A percentile compares a stretch with the other conserved stretches of the same genome.
Evolutionary conservation across 2,329 filamentous ascomycete species (phyloP).

Genomic region (Calonectria pteridis): DNA sequence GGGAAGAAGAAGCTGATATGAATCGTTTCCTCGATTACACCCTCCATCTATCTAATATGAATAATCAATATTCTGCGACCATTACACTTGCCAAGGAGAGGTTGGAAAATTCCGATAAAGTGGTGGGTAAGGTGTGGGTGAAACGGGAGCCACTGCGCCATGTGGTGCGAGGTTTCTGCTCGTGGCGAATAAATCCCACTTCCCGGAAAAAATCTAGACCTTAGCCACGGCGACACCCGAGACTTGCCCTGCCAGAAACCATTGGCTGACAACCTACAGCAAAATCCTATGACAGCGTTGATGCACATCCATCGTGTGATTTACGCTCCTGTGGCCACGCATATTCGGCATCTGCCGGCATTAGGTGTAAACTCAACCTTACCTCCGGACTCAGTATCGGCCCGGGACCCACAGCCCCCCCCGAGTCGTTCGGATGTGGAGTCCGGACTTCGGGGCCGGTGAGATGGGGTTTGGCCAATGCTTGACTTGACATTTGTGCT

Average conservation of each 20-base stretch:
- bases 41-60: background rate
- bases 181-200: background rate
- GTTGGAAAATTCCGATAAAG: background rate
- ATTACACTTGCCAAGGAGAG: background rate
- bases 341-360: background rate
- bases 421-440: background rate
- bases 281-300: background rate
- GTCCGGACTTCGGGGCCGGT: background rate
- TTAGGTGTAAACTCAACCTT: background rate
- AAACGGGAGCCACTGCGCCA: background rate
- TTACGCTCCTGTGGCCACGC: background rate
- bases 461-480: background rate
- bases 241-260: background rate
- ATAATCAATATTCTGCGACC: background rate
- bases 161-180: background rate
- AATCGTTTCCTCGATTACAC: background rate
- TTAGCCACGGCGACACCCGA: background rate
- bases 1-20: background rate
- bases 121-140: slow-evolving; percentile 3
- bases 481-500: background rate
- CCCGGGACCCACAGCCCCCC: background rate
- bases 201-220: background rate
- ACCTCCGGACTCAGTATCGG: background rate
- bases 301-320: background rate
- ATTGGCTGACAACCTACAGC: background rate